These are phyloP conservation scores for Penicillium canariense DNA, from an alignment of 495 filamentous ascomycete genomes.

Conservation along the genomic window DNA sequence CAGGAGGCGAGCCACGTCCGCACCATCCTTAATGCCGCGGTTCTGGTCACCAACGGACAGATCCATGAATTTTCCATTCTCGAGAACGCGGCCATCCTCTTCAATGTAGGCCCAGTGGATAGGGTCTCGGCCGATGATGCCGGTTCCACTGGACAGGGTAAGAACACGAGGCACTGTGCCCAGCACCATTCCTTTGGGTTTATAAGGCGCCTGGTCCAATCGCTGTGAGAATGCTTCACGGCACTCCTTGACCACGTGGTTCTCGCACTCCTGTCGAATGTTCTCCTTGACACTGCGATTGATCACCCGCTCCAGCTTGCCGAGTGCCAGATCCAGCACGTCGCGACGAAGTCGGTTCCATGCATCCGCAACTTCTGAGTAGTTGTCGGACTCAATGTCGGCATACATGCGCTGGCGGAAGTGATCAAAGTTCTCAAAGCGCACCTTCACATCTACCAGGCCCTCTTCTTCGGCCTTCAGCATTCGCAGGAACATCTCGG, in stretches of 20 bases:
- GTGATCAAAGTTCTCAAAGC: constrained; percentile 67
- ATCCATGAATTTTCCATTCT: constrained; percentile 81
- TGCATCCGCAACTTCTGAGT: constrained; percentile 89
- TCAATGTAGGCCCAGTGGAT: constrained; percentile 91
- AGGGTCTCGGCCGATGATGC: constrained; percentile 69
- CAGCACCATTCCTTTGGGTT: constrained; percentile 87
- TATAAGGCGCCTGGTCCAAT: constrained; percentile 93
- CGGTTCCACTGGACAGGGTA: constrained; percentile 74
- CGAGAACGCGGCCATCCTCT: constrained; percentile 83
- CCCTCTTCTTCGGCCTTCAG: constrained; percentile 94
- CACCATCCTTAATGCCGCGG: constrained; percentile 60
- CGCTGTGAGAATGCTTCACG: constrained; percentile 81
- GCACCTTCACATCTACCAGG: constrained; percentile 76
- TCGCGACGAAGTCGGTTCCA: constrained; percentile 89
- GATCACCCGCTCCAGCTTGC: constrained; percentile 79
- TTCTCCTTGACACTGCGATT: constrained; percentile 91
- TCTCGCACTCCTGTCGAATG: constrained; percentile 86
- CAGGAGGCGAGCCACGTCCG: constrained; percentile 63
- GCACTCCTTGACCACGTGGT: constrained; percentile 75
- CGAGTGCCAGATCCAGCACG: constrained; percentile 75
- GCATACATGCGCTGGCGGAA: constrained; percentile 71
- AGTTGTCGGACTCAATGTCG: constrained; percentile 90
- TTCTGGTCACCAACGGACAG: constrained; percentile 67
- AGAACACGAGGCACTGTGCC: constrained; percentile 88
- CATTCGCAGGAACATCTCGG: constrained; percentile 92